Evolutionary conservation across 805 yeast genomes (phyloP), one percentile per base, ranked within the genome.

Genomic region (Candida quercuum): DNA sequence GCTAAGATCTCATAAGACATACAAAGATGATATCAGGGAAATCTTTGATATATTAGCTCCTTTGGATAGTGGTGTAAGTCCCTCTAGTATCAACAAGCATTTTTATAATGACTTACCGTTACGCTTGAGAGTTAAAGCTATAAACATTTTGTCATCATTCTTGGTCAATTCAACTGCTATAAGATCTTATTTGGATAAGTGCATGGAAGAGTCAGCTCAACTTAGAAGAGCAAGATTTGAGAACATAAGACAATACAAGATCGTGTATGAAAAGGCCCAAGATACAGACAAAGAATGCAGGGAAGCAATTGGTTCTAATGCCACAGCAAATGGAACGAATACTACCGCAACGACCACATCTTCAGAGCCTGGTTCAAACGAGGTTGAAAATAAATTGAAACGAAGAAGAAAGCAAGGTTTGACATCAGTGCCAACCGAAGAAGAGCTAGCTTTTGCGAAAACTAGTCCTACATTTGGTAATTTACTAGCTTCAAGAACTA

Each of bases 181-280:
- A 20, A 69, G 95, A 48, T 61, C 63, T 5, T 71, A 76, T 49
- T 73, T 86, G 42, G 96, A 86, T 39, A 66, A 70, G 41, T 76
- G 84, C 42, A 66, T 82, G 58, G 93, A 82, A 18, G 75, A 74
- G 23, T 67, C 82, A 1, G 69, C 85, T 0, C 62, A 63, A 19
- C 54, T 82, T 21, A 72, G 94, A 49, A 71, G 88, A 43, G 80
- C 76, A 37, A 69, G 87, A 43, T 61, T 81, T 27, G 94, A 86
- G 36, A 63, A 68, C 26, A 69, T 77, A 24, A 72, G 81, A 44
- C 89, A 83, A 39, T 69, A 72, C 48, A 81, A 78, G 50, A 39
- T 49, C 1, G 56, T 67, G 0, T 59, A 67, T 19, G 93, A 85
- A 27, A 61, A 60, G 27, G 76, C 79, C 3, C 71, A 67, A 38